Conservation (phyloP, 106 monocot genomes). For the Dendrobium catenatum region DNA sequence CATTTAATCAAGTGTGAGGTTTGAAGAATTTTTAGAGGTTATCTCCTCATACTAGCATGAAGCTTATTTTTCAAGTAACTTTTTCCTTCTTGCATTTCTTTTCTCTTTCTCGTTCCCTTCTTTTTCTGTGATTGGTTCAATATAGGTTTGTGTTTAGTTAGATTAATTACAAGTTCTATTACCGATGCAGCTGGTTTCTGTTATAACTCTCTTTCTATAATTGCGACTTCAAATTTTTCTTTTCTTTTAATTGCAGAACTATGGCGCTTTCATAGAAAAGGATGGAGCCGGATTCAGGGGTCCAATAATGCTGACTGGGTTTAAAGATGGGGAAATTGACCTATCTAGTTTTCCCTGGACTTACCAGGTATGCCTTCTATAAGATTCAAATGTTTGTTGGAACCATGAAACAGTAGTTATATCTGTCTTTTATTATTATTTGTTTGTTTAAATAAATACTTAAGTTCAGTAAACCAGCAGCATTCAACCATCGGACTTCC, state of each 20-base stretch:
- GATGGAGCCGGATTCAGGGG: conserved; percentile 95
- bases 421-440: neutral
- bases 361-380: conserved; percentile 55
- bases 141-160: neutral
- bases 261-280: conserved; percentile 95
- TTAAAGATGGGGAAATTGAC: conserved; percentile 57
- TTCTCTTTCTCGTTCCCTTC: neutral
- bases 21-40: neutral
- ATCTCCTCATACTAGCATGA: too few relatives aligned
- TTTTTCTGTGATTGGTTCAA: neutral
- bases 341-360: conserved; percentile 65
- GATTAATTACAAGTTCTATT: neutral
- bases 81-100: neutral
- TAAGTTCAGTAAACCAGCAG: neutral
- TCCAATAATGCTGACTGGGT: conserved; percentile 51
- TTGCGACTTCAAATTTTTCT: neutral
- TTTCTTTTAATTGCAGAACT: conserved; percentile 48
- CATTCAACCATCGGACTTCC: too few relatives aligned
- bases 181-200: too few relatives aligned
- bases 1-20: neutral
- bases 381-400: neutral
- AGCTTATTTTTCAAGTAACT: neutral
- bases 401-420: neutral
- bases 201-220: neutral
- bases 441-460: neutral